Base-by-base conservation (phyloP, 2,329 filamentous ascomycete genomes). In the Colletotrichum eleusines region DNA sequence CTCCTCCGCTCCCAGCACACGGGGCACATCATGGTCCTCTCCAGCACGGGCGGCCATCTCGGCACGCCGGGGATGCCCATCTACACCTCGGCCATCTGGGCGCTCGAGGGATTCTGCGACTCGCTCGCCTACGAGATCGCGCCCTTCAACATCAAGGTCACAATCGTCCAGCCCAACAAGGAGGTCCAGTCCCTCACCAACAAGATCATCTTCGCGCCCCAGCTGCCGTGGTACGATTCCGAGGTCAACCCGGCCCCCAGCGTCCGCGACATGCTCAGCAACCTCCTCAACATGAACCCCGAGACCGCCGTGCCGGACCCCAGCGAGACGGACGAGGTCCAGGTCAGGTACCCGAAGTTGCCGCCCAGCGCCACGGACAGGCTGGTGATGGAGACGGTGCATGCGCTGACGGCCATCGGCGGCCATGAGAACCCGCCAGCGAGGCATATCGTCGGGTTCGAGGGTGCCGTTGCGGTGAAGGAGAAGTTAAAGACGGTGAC, bases 401-500 rank as follows among this genome's bases (percentile, higher is more conserved):
- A 97, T 79, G 95, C 95, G 1, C 86, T 99, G 55, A 93, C 92
- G 18, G 94, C 95, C 0, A 97, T 98, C 75, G 96, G 94, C 0
- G 96, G 95, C 0, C 95, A 98, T 79, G 95, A 98, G 78, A 98
- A 98, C 79, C 96, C 96, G 1, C 96, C 96, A 0, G 94, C 94
- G 1, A 87, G 96, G 40, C 95, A 98, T 79, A 98, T 98, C 76
- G 95, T 98, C 2, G 95, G 96, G 0, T 90, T 92, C 65, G 96
- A 98, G 80, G 95, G 94, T 0, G 92, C 95, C 16, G 87, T 90
- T 7, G 93, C 93, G 50, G 95, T 98, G 48, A 97, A 95, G 80
- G 96, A 98, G 82, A 98, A 98, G 82, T 84, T 99, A 66, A 97
- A 97, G 84, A 98, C 94, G 2, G 94, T 98, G 3, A 97, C 94